These are phyloP conservation scores for Leucocoprinus leucothites DNA, from an alignment of 768 basidiomycete genomes.

Conservation along the genomic window DNA sequence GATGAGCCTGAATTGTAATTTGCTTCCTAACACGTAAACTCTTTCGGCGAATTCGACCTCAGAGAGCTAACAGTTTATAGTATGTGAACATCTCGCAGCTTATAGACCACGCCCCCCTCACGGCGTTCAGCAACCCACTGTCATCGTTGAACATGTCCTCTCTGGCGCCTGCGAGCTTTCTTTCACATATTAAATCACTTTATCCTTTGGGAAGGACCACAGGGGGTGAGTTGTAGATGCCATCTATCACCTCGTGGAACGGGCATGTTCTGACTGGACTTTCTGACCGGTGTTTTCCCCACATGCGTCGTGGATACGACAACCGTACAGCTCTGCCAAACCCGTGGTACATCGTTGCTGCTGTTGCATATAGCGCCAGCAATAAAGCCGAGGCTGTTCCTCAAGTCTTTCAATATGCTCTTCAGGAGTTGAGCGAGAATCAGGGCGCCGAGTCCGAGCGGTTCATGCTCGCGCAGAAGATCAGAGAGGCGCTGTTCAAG, in stretches of 20 bases:
- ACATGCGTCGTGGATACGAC: too few relatives aligned
- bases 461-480: conserved; percentile 42
- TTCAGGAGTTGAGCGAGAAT: conserved; percentile 38
- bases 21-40: neutral
- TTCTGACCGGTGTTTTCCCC: too few relatives aligned
- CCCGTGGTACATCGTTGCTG: conserved; percentile 60
- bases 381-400: conserved; percentile 60
- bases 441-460: conserved; percentile 5
- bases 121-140: neutral
- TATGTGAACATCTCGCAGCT: neutral
- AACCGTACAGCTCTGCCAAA: conserved; percentile 26
- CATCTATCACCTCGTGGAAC: neutral
- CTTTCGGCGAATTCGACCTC: neutral
- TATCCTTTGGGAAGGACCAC: neutral
- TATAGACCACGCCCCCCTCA: neutral
- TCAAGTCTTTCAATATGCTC: conserved; percentile 46
- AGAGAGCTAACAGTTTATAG: too few relatives aligned
- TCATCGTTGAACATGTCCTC: neutral
- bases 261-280: neutral
- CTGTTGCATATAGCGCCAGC: conserved; percentile 54
- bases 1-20: too few relatives aligned
- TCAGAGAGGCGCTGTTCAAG: conserved; percentile 65
- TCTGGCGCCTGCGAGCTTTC: conserved; percentile 17
- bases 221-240: neutral
- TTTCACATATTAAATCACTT: neutral